Base-by-base conservation (phyloP, 768 basidiomycete species). In the Leccinum obscurum region DNA sequence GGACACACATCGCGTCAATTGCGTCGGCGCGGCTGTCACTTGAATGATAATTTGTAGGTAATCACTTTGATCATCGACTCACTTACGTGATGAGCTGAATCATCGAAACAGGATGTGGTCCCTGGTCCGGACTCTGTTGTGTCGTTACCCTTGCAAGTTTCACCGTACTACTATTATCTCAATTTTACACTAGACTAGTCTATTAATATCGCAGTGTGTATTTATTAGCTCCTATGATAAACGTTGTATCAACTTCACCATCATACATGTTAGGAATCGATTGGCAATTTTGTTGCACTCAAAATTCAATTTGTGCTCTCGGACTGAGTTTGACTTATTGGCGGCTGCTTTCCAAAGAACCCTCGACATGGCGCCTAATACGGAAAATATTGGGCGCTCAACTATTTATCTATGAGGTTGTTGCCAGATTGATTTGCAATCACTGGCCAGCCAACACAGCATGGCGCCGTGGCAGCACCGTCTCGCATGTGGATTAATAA, bases 381-480 rank as follows among this genome's bases (percentile, higher is more conserved):
- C 61, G 51, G 61, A 52, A 9, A n/a, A 22, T n/a, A 20, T 41
- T 20, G 6, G 32, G n/a, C 39, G 20, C 17, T 20, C n/a, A 34
- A 14, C 15, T 22, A 7, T 6, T 6, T 54, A 6, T 20, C n/a
- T 44, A 32, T 44, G 22, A 13, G 14, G 24, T 6, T 41, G 17
- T 10, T n/a, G 9, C 11, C 32, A 32, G 10, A 30, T n/a, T 34
- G 14, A 46, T 64, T 30, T 39, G 13, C 28, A 24, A 30, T 35
- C 37, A 37, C 34, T 35, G 34, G 35, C 49, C 26, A 30, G 6
- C 48, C 57, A 53, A 52, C 48, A 28, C 3, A 28, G 9, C 30
- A 66, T 65, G 67, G 68, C 61, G 62, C 9, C 41, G 41, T 41
- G 41, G 41, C 41, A 54, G 58, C 57, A 64, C 61, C 51, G 49